Evolutionary conservation across 2,329 filamentous ascomycete species (phyloP), one percentile per base, ranked within the genome.

Genomic region (Epicoccum sorghinum): DNA sequence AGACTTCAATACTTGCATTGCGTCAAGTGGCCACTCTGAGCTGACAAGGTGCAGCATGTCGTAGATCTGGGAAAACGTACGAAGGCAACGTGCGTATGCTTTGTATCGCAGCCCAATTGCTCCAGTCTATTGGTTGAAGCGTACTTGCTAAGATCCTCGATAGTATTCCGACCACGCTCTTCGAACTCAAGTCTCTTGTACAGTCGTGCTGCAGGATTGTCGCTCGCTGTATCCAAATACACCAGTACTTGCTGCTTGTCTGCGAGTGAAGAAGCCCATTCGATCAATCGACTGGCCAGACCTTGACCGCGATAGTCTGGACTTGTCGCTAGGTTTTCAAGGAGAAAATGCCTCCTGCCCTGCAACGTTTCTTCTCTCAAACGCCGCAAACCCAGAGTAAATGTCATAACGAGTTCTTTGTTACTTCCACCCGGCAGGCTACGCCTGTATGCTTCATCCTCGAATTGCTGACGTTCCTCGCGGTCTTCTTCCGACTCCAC

Each of bases 271-370:
- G 66, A 54, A 1, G 57, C 39, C 39, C 59, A 60, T 12, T 57
- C 23, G 4, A 71, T 52, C 3, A 71, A 46, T 24, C 38, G 50
- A 10, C 61, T 61, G 1, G 68, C 68, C 10, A 71, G 52, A 0
- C 67, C 66, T 30, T 55, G 43, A 7, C 65, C 49, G 3, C 68
- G 66, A 52, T 69, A 48, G 1, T 61, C 47, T 7, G 62, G 67
- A 44, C 68, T 60, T 2, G 68, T 72, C 1, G 64, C 68, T 10
- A 72, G 29, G 14, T 72, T 71, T 24, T 70, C 66, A 4, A 72
- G 44, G 1, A 62, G 32, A 25, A 60, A 67, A 42, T 69, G 58
- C n/a, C 45, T 47, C 24, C 37, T 44, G 1, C 53, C 60, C 7
- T 48, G 41, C 2, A 70, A n/a, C 1, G 53, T 43, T 1, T 52